phyloP scores from a whole-genome alignment of 306 rosid species.

The Senna siamea region DNA sequence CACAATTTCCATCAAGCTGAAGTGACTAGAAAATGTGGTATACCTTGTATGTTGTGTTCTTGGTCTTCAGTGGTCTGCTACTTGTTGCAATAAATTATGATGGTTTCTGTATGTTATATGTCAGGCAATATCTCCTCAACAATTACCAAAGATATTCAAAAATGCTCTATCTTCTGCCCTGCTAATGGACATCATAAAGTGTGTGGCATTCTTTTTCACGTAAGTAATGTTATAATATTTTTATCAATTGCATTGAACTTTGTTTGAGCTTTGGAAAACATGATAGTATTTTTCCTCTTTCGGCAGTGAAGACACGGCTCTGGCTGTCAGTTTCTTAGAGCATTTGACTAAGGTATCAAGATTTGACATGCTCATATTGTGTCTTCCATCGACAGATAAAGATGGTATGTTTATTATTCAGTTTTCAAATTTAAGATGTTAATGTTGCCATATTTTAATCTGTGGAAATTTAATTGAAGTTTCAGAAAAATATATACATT shows the following conservation, averaged over 20 bases:
- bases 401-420: slow-evolving; percentile 56
- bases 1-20: slow-evolving; percentile 5
- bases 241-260: slow-evolving; percentile 9
- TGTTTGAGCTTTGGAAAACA: slow-evolving; percentile 27
- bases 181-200: slow-evolving; percentile 77
- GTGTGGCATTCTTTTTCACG: slow-evolving; percentile 77
- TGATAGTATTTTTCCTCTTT: slow-evolving; percentile 28
- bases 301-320: slow-evolving; percentile 78
- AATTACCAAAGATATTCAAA: slow-evolving; percentile 79
- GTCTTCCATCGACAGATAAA: slow-evolving; percentile 69
- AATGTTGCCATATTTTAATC: slow-evolving; percentile 4
- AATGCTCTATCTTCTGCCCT: slow-evolving; percentile 76
- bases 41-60: slow-evolving; percentile 22
- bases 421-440: slow-evolving; percentile 1
- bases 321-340: slow-evolving; percentile 67
- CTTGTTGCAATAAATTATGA: slow-evolving; percentile 19
- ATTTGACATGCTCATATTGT: slow-evolving; percentile 77
- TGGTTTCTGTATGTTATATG: slow-evolving; percentile 34
- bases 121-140: slow-evolving; percentile 70
- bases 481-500: not conserved
- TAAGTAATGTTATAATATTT: slow-evolving; percentile 43
- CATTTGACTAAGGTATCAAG: slow-evolving; percentile 77
- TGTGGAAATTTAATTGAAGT: slow-evolving; percentile 11
- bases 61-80: slow-evolving; percentile 21
- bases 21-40: slow-evolving; percentile 4